Percentiles rank a stretch among this genome's conserved stretches.
Evolutionary conservation across 225 moss, liverwort and hornwort species (phyloP).

Genomic region (Climacium dendroides): DNA sequence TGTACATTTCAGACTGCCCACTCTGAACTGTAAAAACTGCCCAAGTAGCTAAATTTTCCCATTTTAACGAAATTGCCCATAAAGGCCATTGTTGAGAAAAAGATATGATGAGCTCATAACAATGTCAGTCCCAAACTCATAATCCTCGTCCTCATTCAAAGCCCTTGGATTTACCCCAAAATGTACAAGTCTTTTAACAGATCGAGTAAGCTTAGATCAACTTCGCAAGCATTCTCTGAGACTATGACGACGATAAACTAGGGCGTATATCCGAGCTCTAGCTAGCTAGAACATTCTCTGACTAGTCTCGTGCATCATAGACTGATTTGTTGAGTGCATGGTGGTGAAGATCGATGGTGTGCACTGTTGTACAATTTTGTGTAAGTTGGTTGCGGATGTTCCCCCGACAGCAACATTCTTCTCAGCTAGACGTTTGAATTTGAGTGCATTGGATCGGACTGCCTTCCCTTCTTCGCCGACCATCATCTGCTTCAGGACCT

Average conservation of each 20-base stretch:
- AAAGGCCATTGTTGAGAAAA: too few species aligned
- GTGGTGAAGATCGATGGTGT: neutral
- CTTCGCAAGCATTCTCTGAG: neutral
- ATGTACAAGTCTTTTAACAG: too few species aligned
- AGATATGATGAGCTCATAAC: too few species aligned
- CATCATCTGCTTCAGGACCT: slow-evolving; percentile 4
- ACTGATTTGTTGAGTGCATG: neutral
- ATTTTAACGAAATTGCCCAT: too few species aligned
- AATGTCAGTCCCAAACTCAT: too few species aligned
- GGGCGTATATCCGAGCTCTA: neutral
- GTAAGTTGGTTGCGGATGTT: neutral
- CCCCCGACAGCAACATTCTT: neutral
- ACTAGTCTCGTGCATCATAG: neutral
- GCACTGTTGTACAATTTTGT: neutral
- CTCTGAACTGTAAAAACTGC: too few species aligned
- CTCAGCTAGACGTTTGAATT: neutral
- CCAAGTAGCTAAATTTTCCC: too few species aligned
- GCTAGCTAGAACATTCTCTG: neutral
- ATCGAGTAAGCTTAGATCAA: too few species aligned
- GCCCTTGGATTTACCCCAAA: too few species aligned
- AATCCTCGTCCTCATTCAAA: too few species aligned
- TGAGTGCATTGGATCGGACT: neutral
- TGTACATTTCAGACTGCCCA: too few species aligned
- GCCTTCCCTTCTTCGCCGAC: neutral
- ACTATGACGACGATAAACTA: neutral